Conservation (phyloP, 768 basidiomycete species). For the Austroboletus eburneus region DNA sequence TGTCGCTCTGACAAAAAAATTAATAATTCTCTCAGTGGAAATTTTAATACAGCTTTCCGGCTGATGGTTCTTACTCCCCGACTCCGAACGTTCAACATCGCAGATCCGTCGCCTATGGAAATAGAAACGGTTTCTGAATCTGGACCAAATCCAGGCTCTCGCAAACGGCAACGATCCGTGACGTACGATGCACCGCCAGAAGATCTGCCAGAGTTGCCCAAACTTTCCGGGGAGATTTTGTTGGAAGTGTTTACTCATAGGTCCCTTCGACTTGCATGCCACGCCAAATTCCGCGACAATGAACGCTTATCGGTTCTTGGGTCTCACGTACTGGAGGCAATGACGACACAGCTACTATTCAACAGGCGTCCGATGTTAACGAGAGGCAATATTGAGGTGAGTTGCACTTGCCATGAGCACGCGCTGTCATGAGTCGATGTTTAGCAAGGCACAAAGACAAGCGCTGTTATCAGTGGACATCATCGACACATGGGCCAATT, state of each 20-base stretch:
- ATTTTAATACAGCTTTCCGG: constrained; percentile 10
- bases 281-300: constrained; percentile 48
- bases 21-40: constrained; percentile 14
- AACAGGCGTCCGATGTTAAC: constrained; percentile 47
- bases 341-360: constrained; percentile 46
- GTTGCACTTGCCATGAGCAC: constrained; percentile 23
- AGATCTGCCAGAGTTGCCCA: constrained; percentile 44
- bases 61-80: constrained; percentile 35
- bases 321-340: constrained; percentile 41
- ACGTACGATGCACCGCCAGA: constrained; percentile 26
- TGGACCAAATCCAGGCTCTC: constrained; percentile 21
- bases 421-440: constrained; percentile 21
- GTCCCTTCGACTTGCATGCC: constrained; percentile 48
- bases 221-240: constrained; percentile 48
- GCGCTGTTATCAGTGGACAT: constrained; percentile 29
- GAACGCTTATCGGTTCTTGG: constrained; percentile 55
- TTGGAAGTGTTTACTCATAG: constrained; percentile 70
- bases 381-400: constrained; percentile 48
- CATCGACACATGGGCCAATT: constrained; percentile 36
- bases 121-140: constrained; percentile 25
- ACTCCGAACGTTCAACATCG: constrained; percentile 33
- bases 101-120: constrained; percentile 32
- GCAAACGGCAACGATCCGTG: constrained; percentile 38
- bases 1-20: constrained; percentile 16
- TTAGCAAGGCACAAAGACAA: constrained; percentile 23